These are phyloP conservation scores for Aspergillus phoenicis DNA, from an alignment of 2,329 filamentous ascomycete genomes.

Conservation along the genomic window DNA sequence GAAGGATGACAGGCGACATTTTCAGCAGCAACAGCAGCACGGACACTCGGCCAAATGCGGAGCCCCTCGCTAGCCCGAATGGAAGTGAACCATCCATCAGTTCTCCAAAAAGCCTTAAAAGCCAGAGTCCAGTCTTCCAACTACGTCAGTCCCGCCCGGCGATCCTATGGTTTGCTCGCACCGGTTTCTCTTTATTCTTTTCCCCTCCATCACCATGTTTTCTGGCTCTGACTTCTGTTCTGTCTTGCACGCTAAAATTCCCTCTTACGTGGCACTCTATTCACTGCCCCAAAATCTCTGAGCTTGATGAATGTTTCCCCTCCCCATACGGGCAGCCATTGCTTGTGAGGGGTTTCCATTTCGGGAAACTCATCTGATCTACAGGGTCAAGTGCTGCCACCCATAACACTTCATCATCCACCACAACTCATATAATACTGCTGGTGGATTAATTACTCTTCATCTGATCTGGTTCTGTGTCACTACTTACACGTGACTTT, in stretches of 20 bases:
- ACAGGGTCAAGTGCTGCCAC: background rate
- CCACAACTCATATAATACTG: background rate
- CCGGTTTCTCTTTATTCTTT: too few relatives aligned
- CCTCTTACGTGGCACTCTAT: background rate
- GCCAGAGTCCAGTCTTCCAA: too few relatives aligned
- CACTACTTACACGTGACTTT: background rate
- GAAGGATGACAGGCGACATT: conserved; percentile 11
- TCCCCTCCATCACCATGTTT: too few relatives aligned
- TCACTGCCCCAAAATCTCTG: background rate
- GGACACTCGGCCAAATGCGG: conserved; percentile 27
- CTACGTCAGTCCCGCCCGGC: too few relatives aligned
- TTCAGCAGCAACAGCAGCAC: conserved; percentile 15
- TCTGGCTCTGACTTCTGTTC: too few relatives aligned
- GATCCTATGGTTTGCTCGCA: too few relatives aligned
- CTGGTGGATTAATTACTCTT: background rate
- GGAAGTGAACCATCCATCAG: background rate
- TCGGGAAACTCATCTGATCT: conserved; percentile 1
- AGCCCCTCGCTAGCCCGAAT: conserved; percentile 23
- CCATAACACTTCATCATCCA: background rate
- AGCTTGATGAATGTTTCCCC: background rate
- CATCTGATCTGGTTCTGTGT: background rate
- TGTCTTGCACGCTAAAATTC: too few relatives aligned
- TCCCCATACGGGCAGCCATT: background rate
- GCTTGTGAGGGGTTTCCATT: background rate
- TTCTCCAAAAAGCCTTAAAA: too few relatives aligned